These are phyloP conservation scores for Starmera quercuum DNA, from an alignment of 805 yeast genomes.

Conservation along the genomic window DNA sequence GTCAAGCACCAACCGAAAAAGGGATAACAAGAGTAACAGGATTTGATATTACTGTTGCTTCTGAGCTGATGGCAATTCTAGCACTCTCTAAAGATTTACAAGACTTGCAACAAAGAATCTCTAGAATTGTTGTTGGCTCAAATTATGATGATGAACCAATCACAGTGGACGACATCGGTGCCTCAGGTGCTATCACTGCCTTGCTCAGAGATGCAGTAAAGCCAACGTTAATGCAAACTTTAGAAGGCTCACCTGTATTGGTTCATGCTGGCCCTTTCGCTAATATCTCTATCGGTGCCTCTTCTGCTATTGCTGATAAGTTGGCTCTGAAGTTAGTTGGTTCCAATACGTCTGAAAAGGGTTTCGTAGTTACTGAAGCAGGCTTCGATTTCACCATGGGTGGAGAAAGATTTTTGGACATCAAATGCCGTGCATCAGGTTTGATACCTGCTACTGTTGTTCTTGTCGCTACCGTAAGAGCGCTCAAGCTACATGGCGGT, in stretches of 20 bases:
- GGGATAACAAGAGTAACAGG: conserved; percentile 69
- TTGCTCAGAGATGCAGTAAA: conserved; percentile 74
- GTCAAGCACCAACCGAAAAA: conserved; percentile 76
- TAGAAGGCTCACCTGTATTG: conserved; percentile 83
- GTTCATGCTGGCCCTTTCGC: conserved; percentile 90
- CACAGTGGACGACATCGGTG: conserved; percentile 78
- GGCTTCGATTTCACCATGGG: conserved; percentile 92
- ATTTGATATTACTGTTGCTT: conserved; percentile 79
- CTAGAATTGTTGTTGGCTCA: conserved; percentile 68
- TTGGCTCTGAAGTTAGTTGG: conserved; percentile 78
- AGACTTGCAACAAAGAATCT: conserved; percentile 70
- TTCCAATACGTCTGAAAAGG: conserved; percentile 47
- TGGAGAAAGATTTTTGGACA: conserved; percentile 79
- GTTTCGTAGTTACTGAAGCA: conserved; percentile 81
- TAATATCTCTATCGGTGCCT: conserved; percentile 81
- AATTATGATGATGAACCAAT: conserved; percentile 63
- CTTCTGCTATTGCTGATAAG: conserved; percentile 75
- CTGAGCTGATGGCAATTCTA: conserved; percentile 80
- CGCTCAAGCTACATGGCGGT: conserved; percentile 82
- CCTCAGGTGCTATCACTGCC: conserved; percentile 83
- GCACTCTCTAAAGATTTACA: conserved; percentile 64
- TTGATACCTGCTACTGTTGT: conserved; percentile 71
- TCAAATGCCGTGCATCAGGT: conserved; percentile 79
- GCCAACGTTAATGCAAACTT: conserved; percentile 82
- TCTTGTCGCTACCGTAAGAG: conserved; percentile 79